phyloP scores from a whole-genome alignment of 441 rosid species.

The Eruca vesicaria region DNA sequence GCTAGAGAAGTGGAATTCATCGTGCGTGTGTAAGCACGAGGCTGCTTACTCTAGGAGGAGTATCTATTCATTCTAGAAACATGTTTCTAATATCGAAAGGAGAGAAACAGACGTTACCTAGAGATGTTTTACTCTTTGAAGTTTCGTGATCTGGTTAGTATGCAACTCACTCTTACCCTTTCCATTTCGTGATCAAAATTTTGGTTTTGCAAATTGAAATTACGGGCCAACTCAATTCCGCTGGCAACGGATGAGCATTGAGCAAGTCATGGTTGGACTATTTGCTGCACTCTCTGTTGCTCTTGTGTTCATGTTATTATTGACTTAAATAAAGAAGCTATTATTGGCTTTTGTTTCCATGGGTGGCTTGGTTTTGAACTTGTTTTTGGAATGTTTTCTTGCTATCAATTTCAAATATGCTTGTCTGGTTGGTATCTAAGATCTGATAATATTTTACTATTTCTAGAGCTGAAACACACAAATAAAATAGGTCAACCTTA shows the following conservation, averaged over 20 bases:
- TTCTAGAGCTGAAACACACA: not conserved
- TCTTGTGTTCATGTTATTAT: conserved; percentile 6
- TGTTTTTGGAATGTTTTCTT: not conserved
- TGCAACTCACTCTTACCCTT: not conserved
- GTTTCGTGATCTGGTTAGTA: conserved; percentile 49
- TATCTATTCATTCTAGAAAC: conserved; percentile 60
- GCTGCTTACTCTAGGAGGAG: conserved; percentile 41
- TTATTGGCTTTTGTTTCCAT: conserved; percentile 5
- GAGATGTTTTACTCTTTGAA: conserved; percentile 63
- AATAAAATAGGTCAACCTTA: not conserved
- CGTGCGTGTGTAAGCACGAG: not conserved
- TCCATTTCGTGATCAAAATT: not conserved
- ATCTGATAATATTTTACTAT: not conserved
- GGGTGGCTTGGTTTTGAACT: not conserved
- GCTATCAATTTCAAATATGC: not conserved
- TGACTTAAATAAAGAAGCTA: conserved; percentile 19
- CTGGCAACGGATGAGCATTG: conserved; percentile 35
- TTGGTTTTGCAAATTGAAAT: conserved; percentile 30
- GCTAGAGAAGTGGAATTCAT: not conserved
- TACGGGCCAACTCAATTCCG: conserved; percentile 50
- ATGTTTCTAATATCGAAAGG: conserved; percentile 59
- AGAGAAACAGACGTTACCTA: conserved; percentile 46
- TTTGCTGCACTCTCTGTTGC: not conserved
- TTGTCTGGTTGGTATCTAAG: not conserved
- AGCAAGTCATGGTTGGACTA: conserved; percentile 11